Conservation (phyloP, 345 rosid species). For the Brassica incana region DNA sequence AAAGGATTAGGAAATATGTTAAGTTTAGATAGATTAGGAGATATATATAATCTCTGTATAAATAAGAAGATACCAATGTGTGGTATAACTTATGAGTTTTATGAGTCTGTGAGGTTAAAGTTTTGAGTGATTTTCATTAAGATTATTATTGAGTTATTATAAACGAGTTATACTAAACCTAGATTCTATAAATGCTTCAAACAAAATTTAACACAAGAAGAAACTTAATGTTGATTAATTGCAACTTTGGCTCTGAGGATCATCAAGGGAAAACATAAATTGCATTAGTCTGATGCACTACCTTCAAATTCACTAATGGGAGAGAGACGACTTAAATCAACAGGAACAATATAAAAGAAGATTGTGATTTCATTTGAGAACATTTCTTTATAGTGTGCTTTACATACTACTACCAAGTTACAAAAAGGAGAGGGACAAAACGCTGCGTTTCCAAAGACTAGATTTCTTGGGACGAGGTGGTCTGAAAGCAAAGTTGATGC, state of each 20-base stretch:
- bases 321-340: slow-evolving; percentile 17
- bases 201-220: neutral
- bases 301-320: slow-evolving; percentile 11
- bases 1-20: no score
- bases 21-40: no score
- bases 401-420: slow-evolving; percentile 18
- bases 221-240: neutral
- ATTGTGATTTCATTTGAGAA: neutral
- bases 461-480: slow-evolving; percentile 37
- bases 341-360: neutral
- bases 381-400: neutral
- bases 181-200: neutral
- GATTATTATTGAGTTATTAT: no score
- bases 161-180: no score
- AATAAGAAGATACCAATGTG: no score
- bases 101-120: no score
- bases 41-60: no score
- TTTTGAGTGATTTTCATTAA: no score
- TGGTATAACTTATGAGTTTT: no score
- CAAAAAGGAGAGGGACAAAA: slow-evolving; percentile 42
- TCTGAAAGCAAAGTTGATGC: slow-evolving; percentile 44
- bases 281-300: neutral
- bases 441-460: slow-evolving; percentile 42
- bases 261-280: neutral
- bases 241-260: neutral